These are phyloP conservation scores for Parasarocladium wereldwijsianum DNA, from an alignment of 2,329 filamentous ascomycete genomes.

Conservation along the genomic window DNA sequence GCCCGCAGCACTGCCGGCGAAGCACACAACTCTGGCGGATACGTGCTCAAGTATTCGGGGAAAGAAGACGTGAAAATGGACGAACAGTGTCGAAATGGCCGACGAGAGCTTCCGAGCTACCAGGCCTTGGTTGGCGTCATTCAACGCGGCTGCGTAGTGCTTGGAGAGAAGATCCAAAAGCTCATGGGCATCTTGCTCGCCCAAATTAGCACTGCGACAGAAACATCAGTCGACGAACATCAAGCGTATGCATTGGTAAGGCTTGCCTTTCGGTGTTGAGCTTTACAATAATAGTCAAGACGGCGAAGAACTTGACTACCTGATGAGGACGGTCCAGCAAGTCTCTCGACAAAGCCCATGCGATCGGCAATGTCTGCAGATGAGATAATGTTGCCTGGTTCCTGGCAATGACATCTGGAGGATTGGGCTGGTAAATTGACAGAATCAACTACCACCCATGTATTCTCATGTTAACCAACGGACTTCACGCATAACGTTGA, in stretches of 20 bases:
- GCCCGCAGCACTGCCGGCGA: no score
- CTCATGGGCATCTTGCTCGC: conserved; percentile 40
- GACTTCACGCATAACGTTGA: no score
- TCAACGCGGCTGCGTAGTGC: conserved; percentile 44
- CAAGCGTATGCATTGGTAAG: no score
- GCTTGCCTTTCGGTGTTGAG: conserved; percentile 75
- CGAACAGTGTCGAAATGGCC: conserved; percentile 62
- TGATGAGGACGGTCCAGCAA: conserved; percentile 55
- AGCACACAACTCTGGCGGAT: neutral
- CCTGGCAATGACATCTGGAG: conserved; percentile 29
- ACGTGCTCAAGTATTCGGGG: conserved; percentile 49
- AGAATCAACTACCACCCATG: conserved; percentile 27
- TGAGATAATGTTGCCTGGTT: conserved; percentile 62
- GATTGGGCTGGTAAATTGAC: conserved; percentile 37
- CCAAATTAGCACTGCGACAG: conserved; percentile 28
- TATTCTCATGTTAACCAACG: no score
- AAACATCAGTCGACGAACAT: no score
- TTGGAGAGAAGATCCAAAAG: conserved; percentile 45
- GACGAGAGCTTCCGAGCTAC: conserved; percentile 63
- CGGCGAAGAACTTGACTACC: conserved; percentile 81
- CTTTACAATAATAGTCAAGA: conserved; percentile 85
- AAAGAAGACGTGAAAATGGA: conserved; percentile 57
- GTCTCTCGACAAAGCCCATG: conserved; percentile 74
- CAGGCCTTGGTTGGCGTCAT: conserved; percentile 37
- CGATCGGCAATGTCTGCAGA: conserved; percentile 64